Base-by-base conservation (phyloP, 148 eudicot genomes). In the Selenicereus undatus region DNA sequence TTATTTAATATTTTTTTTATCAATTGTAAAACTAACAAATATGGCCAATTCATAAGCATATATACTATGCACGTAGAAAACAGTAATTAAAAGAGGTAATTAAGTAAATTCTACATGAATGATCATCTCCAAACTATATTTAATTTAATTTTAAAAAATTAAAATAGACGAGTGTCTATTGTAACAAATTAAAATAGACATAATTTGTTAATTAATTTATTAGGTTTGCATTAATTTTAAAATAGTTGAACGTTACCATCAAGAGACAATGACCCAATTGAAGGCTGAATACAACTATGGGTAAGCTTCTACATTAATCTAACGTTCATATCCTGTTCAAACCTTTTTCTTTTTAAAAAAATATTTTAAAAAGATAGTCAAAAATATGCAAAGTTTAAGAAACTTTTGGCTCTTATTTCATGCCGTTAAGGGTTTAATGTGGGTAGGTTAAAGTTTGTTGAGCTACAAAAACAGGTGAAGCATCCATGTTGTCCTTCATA, bases 391-490 rank as follows among this genome's bases (percentile, higher is more conserved):
- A 24, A 42, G 0, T 22, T 2, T 21, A 21, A 18, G 16, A 22
- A 21, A n/a, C 54, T 18, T n/a, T 29, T 42, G 22, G 71, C 14
- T 65, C 32, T 65, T 24, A 11, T 65, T 0, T 43, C 58, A 76
- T 26, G 60, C 39, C 7, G 26, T 70, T 76, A 76, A 56, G 26
- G 69, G 75, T 76, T 36, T 43, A 56, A 71, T 70, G 68, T 22
- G 77, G 76, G 79, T 81, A 56, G 84, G 77, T 82, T 77, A 82
- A 66, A 54, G 84, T 76, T 82, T 54, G 84, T 77, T 82, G 80
- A 64, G 80, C 84, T 82, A 71, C 39, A 70, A 50, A 51, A 24
- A n/a, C 36, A 48, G 56, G 11, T 51, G 68, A 16, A 30, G 27
- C 42, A 29, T 13, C 12, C 45, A 36, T 76, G 7, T 48, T 0